Base-by-base conservation (phyloP, 164 flowering plant genomes). In the Vitis labrusca region DNA sequence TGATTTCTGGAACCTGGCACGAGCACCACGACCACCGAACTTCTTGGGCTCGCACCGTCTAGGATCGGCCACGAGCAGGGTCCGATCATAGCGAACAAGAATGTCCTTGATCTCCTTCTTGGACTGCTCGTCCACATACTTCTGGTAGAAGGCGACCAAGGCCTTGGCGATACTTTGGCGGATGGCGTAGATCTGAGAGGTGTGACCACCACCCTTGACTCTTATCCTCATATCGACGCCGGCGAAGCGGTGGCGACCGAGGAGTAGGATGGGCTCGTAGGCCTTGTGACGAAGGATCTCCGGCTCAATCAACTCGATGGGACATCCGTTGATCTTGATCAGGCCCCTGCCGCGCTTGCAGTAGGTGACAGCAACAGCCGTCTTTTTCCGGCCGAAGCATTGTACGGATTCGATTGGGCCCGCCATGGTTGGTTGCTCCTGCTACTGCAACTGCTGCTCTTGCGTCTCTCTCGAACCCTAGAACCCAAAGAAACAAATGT, bases 91-190 rank as follows among this genome's bases (percentile, higher is more conserved):
- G 64, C 85, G 61, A 1, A 77, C 79, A 9, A 80, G 67, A 12
- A 82, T 77, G 58, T 82, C 85, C 71, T 82, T 82, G 55, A 82
- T 82, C 79, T 82, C 85, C 81, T 79, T 75, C 85, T 82, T 82
- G 58, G 70, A 48, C 67, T 78, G 80, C 72, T 80, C 85, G 55
- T 82, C 83, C 14, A 82, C 85, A 60, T 64, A 80, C 73, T 82
- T 82, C 82, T 82, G 85, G 68, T 80, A 78, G 63, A 52, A 82
- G 5, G 85, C 85, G 1, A 82, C 85, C 4, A 82, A 65, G 4
- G 85, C 83, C 66, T 82, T 79, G 8, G 85, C 82, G 27, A 80
- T 82, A 59, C 78, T 70, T 77, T 80, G 83, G 9, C 83, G 64
- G 52, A 82, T 80, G 5, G 85, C 85, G 69, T 80, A 82, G 74